Conservation (phyloP, 352 stramenopile genomes). For the Phytophthora palmivora region DNA sequence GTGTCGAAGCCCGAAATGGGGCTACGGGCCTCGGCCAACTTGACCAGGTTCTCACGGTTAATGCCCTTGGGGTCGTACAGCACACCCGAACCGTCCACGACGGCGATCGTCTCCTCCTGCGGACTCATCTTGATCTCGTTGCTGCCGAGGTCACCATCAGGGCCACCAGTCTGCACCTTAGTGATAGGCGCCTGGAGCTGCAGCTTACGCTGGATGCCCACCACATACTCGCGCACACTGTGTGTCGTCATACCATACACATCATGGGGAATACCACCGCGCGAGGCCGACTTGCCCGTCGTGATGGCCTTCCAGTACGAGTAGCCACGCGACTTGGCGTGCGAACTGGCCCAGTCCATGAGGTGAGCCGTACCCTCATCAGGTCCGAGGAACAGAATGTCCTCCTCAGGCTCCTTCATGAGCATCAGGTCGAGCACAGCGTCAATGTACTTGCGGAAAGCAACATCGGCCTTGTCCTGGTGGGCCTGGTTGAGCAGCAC, state of each 20-base stretch:
- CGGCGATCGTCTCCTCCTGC: slow-evolving; percentile 95
- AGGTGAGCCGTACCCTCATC: slow-evolving; percentile 98
- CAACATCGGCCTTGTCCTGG: slow-evolving; percentile 85
- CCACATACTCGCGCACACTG: slow-evolving; percentile 97
- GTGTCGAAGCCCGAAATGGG: slow-evolving; percentile 93
- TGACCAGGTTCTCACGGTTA: slow-evolving; percentile 91
- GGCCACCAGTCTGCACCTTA: slow-evolving; percentile 97
- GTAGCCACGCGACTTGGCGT: slow-evolving; percentile 94
- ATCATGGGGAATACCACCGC: slow-evolving; percentile 98
- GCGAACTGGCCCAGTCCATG: slow-evolving; percentile 95
- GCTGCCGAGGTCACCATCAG: slow-evolving; percentile 97
- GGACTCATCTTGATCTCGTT: slow-evolving; percentile 98
- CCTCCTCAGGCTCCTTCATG: slow-evolving; percentile 94
- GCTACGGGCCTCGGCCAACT: slow-evolving; percentile 89
- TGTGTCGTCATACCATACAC: slow-evolving; percentile 98
- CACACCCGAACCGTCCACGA: slow-evolving; percentile 95
- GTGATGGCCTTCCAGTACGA: slow-evolving; percentile 97
- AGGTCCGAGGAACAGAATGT: slow-evolving; percentile 97
- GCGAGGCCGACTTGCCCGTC: slow-evolving; percentile 94
- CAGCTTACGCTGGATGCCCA: slow-evolving; percentile 93
- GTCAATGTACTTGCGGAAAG: slow-evolving; percentile 97
- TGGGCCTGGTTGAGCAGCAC: slow-evolving; percentile 94
- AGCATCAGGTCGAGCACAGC: slow-evolving; percentile 97
- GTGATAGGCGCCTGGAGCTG: slow-evolving; percentile 94
- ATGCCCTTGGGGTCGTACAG: slow-evolving; percentile 96